phyloP scores from a whole-genome alignment of 306 rosid genomes.

The Bauhinia variegata region DNA sequence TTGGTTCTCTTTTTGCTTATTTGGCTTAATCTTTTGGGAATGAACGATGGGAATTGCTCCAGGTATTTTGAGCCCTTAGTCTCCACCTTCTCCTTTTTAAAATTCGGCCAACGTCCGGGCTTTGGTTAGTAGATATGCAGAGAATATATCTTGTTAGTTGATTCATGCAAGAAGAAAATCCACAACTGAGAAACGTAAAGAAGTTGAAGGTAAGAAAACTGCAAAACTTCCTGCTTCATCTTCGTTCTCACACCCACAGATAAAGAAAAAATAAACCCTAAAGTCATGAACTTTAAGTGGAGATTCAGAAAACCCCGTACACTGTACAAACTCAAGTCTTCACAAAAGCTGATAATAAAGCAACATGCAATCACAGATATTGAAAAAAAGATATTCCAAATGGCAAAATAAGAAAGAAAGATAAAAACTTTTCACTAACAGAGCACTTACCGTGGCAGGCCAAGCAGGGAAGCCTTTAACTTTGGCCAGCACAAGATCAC shows the following conservation, averaged over 20 bases:
- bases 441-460: slow-evolving; percentile 82
- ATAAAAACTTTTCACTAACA: not conserved
- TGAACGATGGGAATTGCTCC: not conserved
- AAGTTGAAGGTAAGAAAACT: not conserved
- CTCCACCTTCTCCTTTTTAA: slow-evolving; percentile 7
- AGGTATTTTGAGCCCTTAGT: slow-evolving; percentile 10
- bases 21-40: not conserved
- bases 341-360: slow-evolving; percentile 12
- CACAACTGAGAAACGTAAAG: slow-evolving; percentile 1
- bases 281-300: slow-evolving; percentile 3
- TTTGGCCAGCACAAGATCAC: slow-evolving; percentile 97
- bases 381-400: slow-evolving; percentile 25
- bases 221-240: not conserved
- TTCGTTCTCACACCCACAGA: slow-evolving; percentile 13
- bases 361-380: slow-evolving; percentile 44
- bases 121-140: not conserved
- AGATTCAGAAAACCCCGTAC: slow-evolving; percentile 41
- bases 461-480: slow-evolving; percentile 97
- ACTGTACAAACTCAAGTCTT: slow-evolving; percentile 26
- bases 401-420: not conserved
- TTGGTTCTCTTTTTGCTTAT: too few relatives aligned
- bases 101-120: not conserved
- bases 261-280: not conserved
- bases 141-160: slow-evolving; percentile 6
- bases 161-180: slow-evolving; percentile 1